These are phyloP conservation scores for Fusarium nurragi DNA, from an alignment of 2,329 filamentous ascomycete species.

Conservation along the genomic window DNA sequence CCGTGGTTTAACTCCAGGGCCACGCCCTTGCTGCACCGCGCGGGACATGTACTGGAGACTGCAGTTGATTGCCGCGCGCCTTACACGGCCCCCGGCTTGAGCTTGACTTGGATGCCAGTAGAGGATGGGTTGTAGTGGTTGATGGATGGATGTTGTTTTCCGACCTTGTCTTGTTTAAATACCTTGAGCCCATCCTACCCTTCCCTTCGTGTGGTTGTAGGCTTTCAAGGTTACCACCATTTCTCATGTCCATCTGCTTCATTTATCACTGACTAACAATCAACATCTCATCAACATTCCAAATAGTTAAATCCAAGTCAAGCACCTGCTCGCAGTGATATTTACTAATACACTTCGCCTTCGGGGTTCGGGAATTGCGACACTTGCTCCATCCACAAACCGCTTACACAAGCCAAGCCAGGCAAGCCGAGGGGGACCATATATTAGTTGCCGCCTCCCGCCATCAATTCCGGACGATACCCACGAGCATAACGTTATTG, in stretches of 20 bases:
- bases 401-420: conserved; percentile 34
- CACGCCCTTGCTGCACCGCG: conserved; percentile 31
- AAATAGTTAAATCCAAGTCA: neutral
- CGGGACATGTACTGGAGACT: neutral
- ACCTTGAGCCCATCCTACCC: conserved; percentile 22
- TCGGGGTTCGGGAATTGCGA: conserved; percentile 37
- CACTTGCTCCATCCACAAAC: conserved; percentile 22
- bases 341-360: conserved; percentile 4
- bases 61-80: conserved; percentile 7
- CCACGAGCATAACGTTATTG: neutral
- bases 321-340: neutral
- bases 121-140: conserved; percentile 1
- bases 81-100: conserved; percentile 18
- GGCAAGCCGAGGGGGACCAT: conserved; percentile 15
- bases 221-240: neutral
- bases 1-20: neutral
- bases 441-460: conserved; percentile 24
- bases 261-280: neutral
- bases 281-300: neutral
- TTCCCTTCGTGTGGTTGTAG: neutral
- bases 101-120: conserved; percentile 9
- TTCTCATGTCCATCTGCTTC: neutral
- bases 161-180: conserved; percentile 32
- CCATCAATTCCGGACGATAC: conserved; percentile 7
- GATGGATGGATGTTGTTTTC: conserved; percentile 30